Conservation (phyloP, 2,329 filamentous ascomycete genomes). For the Neonectria magnoliae region DNA sequence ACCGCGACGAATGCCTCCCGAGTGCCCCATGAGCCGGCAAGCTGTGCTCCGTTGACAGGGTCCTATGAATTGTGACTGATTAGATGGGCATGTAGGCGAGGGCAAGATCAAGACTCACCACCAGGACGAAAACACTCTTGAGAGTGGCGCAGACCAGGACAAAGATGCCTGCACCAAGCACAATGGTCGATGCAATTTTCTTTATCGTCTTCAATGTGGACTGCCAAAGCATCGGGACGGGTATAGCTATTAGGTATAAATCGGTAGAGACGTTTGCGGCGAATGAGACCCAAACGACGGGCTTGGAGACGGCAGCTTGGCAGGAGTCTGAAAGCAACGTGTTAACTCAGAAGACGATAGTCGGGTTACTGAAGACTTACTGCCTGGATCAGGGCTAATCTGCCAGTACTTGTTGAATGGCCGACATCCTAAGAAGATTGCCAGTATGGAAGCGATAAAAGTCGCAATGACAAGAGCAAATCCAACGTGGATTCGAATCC, state of each 20-base stretch:
- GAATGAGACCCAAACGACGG: slow-evolving; percentile 61
- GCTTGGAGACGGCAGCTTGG: slow-evolving; percentile 59
- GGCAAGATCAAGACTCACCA: slow-evolving; percentile 37
- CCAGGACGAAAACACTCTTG: slow-evolving; percentile 50
- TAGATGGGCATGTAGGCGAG: neutral
- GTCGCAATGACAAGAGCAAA: slow-evolving; percentile 58
- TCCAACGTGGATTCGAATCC: slow-evolving; percentile 58
- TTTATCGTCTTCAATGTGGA: slow-evolving; percentile 47
- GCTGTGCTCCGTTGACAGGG: slow-evolving; percentile 49
- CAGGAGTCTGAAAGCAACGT: slow-evolving; percentile 50
- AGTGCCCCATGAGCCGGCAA: slow-evolving; percentile 52
- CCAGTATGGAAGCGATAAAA: slow-evolving; percentile 59
- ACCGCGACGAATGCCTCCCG: slow-evolving; percentile 55
- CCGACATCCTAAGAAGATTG: slow-evolving; percentile 60
- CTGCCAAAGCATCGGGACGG: slow-evolving; percentile 59
- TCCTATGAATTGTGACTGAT: slow-evolving; percentile 40
- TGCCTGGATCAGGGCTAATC: slow-evolving; percentile 66
- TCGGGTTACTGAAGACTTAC: slow-evolving; percentile 47
- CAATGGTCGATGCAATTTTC: slow-evolving; percentile 50
- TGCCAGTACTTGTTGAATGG: slow-evolving; percentile 66
- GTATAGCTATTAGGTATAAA: slow-evolving; percentile 66
- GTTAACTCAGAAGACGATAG: neutral
- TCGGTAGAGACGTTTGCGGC: slow-evolving; percentile 64
- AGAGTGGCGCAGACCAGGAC: slow-evolving; percentile 51
- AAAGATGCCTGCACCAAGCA: slow-evolving; percentile 53